These are phyloP conservation scores for Schizochytrium sp. DNA, from an alignment of 108 stramenopile species.

Conservation along the genomic window DNA sequence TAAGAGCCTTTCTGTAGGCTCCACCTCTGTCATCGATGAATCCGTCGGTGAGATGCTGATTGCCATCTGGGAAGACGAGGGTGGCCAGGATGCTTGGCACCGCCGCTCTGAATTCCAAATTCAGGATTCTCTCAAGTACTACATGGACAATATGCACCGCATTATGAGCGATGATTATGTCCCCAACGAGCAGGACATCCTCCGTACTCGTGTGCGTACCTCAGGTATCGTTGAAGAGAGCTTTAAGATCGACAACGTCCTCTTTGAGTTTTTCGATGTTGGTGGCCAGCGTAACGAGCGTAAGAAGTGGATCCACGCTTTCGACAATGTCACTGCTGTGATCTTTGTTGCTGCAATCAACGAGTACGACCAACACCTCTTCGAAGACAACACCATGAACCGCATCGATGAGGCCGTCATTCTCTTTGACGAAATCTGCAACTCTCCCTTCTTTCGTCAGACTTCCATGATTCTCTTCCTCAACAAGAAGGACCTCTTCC, in stretches of 20 bases:
- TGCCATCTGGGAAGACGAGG: slow-evolving; percentile 63
- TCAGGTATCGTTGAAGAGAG: slow-evolving; percentile 73
- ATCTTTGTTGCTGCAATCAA: slow-evolving; percentile 96
- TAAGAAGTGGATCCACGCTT: slow-evolving; percentile 85
- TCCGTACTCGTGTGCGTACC: slow-evolving; percentile 61
- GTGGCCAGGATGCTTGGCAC: slow-evolving; percentile 58
- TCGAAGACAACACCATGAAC: slow-evolving; percentile 93
- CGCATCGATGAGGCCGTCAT: slow-evolving; percentile 96
- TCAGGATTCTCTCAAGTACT: slow-evolving; percentile 79
- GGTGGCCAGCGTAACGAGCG: slow-evolving; percentile 70
- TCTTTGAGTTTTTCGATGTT: slow-evolving; percentile 66
- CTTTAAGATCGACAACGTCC: slow-evolving; percentile 75
- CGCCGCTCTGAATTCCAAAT: slow-evolving; percentile 62
- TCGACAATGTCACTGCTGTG: slow-evolving; percentile 92
- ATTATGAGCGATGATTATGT: slow-evolving; percentile 49
- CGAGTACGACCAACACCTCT: slow-evolving; percentile 95
- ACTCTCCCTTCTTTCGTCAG: slow-evolving; percentile 76
- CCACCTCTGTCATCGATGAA: slow-evolving; percentile 67
- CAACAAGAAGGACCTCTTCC: slow-evolving; percentile 82
- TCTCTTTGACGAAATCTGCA: slow-evolving; percentile 88
- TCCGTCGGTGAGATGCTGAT: slow-evolving; percentile 32
- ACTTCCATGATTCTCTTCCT: slow-evolving; percentile 85
- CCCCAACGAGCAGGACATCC: slow-evolving; percentile 33
- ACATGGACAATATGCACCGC: slow-evolving; percentile 74
- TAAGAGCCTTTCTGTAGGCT: neutral